phyloP scores from a whole-genome alignment of 2,329 filamentous ascomycete genomes.

The Madurella mycetomatis region DNA sequence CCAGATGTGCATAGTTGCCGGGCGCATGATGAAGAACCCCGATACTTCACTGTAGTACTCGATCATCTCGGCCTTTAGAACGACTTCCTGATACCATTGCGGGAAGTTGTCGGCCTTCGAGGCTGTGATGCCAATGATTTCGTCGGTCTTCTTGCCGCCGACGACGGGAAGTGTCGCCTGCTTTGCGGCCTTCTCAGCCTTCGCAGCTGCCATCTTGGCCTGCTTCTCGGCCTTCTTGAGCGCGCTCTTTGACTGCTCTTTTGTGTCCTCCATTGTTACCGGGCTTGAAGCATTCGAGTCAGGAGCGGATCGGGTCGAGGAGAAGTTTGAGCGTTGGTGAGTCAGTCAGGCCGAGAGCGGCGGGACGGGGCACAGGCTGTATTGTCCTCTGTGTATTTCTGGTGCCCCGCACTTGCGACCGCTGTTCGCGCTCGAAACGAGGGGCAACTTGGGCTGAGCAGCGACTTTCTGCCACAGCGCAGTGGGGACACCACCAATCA shows the following conservation, averaged over 20 bases:
- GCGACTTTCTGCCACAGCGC: conserved; percentile 4
- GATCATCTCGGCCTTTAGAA: conserved; percentile 94
- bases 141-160: conserved; percentile 56
- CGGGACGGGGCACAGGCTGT: conserved; percentile 7
- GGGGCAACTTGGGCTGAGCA: conserved; percentile 21
- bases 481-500: conserved; percentile 15
- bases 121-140: conserved; percentile 83
- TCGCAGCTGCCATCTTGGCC: conserved; percentile 56
- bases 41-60: conserved; percentile 87
- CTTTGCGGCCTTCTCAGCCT: conserved; percentile 59
- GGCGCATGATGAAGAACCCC: conserved; percentile 92
- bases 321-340: conserved; percentile 6
- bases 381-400: conserved; percentile 6
- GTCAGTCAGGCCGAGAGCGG: conserved; percentile 9
- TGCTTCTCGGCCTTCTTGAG: conserved; percentile 64
- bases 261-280: conserved; percentile 28
- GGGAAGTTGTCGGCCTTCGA: conserved; percentile 83
- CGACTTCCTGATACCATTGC: conserved; percentile 96
- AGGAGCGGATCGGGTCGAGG: conserved; percentile 1
- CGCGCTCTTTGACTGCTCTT: conserved; percentile 56
- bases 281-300: conserved; percentile 3
- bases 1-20: conserved; percentile 64
- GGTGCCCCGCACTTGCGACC: conserved; percentile 23
- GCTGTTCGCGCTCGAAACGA: conserved; percentile 13
- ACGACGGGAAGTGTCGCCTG: conserved; percentile 49